These are phyloP conservation scores for Diaporthe vaccinii DNA, from an alignment of 2,329 filamentous ascomycete genomes.

Conservation along the genomic window DNA sequence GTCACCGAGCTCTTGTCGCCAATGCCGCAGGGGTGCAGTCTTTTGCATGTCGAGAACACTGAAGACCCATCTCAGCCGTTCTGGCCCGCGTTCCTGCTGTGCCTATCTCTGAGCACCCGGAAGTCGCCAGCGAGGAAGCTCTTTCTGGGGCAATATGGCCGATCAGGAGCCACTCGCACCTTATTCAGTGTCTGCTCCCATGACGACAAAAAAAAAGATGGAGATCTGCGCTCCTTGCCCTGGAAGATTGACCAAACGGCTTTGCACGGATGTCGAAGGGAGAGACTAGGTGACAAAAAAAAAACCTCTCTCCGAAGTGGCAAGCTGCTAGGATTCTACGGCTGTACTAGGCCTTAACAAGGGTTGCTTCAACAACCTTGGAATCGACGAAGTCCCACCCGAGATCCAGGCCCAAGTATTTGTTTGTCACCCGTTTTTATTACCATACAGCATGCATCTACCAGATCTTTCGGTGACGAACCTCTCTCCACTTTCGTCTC, in stretches of 20 bases:
- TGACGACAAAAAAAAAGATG: constrained; percentile 1
- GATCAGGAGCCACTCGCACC: constrained; percentile 3
- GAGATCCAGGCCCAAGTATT: constrained; percentile 9
- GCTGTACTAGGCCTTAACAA: constrained; percentile 13
- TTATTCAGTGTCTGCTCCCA: not conserved
- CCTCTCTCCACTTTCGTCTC: constrained; percentile 15
- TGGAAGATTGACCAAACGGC: not conserved
- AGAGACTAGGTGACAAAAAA: not conserved
- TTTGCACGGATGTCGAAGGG: not conserved
- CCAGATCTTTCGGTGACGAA: constrained; percentile 21
- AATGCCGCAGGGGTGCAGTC: constrained; percentile 14
- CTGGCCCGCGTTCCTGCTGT: constrained; percentile 1
- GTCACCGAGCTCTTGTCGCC: constrained; percentile 13
- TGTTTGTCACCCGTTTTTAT: constrained; percentile 22
- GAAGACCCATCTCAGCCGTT: constrained; percentile 12
- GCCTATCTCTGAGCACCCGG: constrained; percentile 5
- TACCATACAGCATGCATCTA: constrained; percentile 22
- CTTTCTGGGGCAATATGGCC: constrained; percentile 2
- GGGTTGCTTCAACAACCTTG: constrained; percentile 29
- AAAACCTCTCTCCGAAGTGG: not conserved
- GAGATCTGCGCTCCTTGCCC: constrained; percentile 1
- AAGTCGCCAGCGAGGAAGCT: constrained; percentile 8
- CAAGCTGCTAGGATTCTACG: constrained; percentile 14
- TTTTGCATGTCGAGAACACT: constrained; percentile 5
- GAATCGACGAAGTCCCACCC: constrained; percentile 11